A percentile compares a stretch with the other conserved stretches of the same genome.
Evolutionary conservation across 208 protist species (phyloP).

Genomic region (Trypanosoma scelopori): DNA sequence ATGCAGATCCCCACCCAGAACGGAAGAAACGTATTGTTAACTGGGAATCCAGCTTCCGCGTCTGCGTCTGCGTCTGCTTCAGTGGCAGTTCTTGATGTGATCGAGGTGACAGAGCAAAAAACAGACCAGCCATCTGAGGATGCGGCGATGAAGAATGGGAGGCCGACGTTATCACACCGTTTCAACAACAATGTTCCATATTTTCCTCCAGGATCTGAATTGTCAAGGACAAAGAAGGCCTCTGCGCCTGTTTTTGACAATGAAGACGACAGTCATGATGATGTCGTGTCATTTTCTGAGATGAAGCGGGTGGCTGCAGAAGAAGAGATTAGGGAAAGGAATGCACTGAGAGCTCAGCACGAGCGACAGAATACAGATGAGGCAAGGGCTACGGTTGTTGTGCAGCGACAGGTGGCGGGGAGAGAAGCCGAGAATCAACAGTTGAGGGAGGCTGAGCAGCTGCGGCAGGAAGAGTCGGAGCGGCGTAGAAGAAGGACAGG

Average conservation of each 20-base stretch:
- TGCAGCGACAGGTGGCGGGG: neutral
- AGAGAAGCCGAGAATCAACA: neutral
- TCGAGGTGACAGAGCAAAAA: constrained; percentile 1
- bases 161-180: neutral
- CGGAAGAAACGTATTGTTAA: neutral
- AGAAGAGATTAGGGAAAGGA: neutral
- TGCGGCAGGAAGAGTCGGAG: neutral
- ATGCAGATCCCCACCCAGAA: neutral
- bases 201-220: neutral
- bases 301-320: constrained; percentile 12
- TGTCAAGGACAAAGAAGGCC: neutral
- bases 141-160: neutral
- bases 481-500: too few species aligned
- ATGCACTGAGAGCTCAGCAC: too few species aligned
- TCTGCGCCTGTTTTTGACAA: neutral
- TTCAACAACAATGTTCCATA: neutral
- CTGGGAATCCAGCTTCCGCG: neutral
- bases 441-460: neutral
- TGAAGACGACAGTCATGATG: neutral
- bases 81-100: constrained; percentile 11
- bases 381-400: neutral
- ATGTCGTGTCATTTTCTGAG: constrained; percentile 2
- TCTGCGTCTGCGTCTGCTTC: constrained; percentile 5
- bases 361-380: neutral
- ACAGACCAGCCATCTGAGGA: neutral